Evolutionary conservation across 768 basidiomycete genomes (phyloP).

Genomic region (Albatrellus ellisii): DNA sequence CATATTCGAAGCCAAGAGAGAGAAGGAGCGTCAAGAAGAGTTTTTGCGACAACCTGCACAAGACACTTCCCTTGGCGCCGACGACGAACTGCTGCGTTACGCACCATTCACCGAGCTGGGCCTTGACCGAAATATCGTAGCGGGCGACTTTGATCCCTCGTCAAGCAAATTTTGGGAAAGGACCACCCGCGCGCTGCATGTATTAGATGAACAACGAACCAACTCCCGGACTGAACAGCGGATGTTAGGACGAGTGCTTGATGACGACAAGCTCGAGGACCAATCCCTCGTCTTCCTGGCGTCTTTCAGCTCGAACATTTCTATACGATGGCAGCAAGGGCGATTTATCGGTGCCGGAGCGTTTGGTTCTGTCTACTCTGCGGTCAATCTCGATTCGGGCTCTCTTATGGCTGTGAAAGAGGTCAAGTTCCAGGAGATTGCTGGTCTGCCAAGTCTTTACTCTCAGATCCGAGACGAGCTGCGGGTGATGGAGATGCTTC

Average conservation of each 20-base stretch:
- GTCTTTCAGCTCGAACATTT: conserved; percentile 90
- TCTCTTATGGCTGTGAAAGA: conserved; percentile 99
- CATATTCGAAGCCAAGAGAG: conserved; percentile 74
- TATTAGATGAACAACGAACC: conserved; percentile 54
- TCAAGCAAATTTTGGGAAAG: conserved; percentile 72
- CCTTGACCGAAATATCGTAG: conserved; percentile 30
- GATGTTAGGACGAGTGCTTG: conserved; percentile 81
- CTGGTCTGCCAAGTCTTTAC: conserved; percentile 78
- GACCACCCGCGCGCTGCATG: conserved; percentile 39
- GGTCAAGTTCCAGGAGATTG: conserved; percentile 51
- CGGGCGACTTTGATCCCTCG: no score
- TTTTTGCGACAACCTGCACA: conserved; percentile 40
- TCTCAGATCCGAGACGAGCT: conserved; percentile 93
- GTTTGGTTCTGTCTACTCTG: conserved; percentile 98
- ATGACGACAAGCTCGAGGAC: conserved; percentile 89
- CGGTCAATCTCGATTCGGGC: conserved; percentile 91
- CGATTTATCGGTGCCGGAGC: conserved; percentile 98
- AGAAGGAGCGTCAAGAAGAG: conserved; percentile 77
- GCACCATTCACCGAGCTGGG: conserved; percentile 23
- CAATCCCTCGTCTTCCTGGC: conserved; percentile 89
- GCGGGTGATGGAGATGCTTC: conserved; percentile 94
- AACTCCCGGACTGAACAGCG: conserved; percentile 55
- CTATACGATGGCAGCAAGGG: conserved; percentile 96
- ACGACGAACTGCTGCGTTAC: conserved; percentile 36
- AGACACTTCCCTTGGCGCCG: conserved; percentile 29